These are phyloP conservation scores for Talaromyces sp. DNA, from an alignment of 2,329 filamentous ascomycete genomes.

Conservation along the genomic window DNA sequence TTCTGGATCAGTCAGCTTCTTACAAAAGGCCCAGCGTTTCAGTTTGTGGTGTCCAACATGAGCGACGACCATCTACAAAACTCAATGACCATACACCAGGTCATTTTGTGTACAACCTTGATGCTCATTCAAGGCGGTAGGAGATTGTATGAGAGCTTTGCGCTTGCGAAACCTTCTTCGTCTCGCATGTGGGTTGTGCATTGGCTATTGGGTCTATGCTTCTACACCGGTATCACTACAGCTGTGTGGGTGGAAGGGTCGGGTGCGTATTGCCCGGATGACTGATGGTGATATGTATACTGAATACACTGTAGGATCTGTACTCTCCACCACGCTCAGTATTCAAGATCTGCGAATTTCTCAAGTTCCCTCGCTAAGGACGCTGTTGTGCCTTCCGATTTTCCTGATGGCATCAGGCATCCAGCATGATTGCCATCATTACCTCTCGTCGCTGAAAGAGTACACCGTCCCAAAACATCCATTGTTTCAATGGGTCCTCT, in stretches of 20 bases:
- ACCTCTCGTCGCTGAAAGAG: constrained; percentile 69
- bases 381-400: constrained; percentile 55
- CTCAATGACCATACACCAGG: constrained; percentile 60
- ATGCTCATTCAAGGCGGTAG: constrained; percentile 73
- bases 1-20: constrained; percentile 71
- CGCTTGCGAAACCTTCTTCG: constrained; percentile 62
- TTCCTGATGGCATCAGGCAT: constrained; percentile 68
- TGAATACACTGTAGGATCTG: constrained; percentile 24
- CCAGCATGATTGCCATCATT: constrained; percentile 70
- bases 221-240: constrained; percentile 70
- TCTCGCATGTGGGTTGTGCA: constrained; percentile 83
- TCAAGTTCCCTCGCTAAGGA: constrained; percentile 48
- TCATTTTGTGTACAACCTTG: constrained; percentile 65
- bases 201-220: constrained; percentile 73
- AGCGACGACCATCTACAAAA: constrained; percentile 31
- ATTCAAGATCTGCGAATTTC: constrained; percentile 37
- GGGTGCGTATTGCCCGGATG: constrained; percentile 47
- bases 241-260: constrained; percentile 82
- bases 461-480: constrained; percentile 77
- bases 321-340: constrained; percentile 33
- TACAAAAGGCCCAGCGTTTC: constrained; percentile 53
- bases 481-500: constrained; percentile 69
- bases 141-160: constrained; percentile 71
- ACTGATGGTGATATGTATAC: not conserved
- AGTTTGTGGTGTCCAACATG: constrained; percentile 45